Base-by-base conservation (phyloP, 2,329 filamentous ascomycete genomes). In the Proliferodiscus dingleyae region DNA sequence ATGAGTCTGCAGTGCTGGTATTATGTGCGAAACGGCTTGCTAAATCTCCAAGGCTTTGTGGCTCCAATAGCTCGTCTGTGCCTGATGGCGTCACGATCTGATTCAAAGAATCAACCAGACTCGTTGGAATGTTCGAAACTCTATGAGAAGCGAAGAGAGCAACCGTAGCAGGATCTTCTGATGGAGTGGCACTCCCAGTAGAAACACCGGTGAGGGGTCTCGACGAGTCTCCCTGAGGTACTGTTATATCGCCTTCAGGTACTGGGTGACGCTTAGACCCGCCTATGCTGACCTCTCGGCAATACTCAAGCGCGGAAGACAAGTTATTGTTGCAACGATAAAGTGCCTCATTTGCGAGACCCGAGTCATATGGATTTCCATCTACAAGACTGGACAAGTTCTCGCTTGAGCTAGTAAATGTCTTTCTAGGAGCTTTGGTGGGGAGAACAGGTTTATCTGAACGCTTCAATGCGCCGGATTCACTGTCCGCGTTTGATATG, bases 281-380 rank as follows among this genome's bases (percentile, higher is more conserved):
- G 34, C 80, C 73, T 45, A 74, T 71, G 37, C 66, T 69, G 49
- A 86, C 78, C 11, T 81, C 78, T 45, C 71, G 72, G 61, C 87
- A 93, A 63, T 97, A 97, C 45, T 93, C 86, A 26, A 73, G 71
- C 5, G 88, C 81, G 21, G 72, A 68, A 2, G 69, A 63, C 4
- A 66, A 58, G 43, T 77, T 76, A 45, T 88, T 87, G 59, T 88
- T 85, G 58, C 87, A 87, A 44, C 91, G 81, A 64, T 88, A 96
- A 0, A 93, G 69, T 23, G 87, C 89, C 66, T 97, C 91, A 24
- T 78, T 75, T 5, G 78, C 84, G 42, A 96, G 71, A 10, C 80
- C 77, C 34, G 76, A 69, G 16, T 81, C 72, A 47, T 71, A 79
- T 16, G 11, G n/a, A 24, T 41, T 41, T 1, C 73, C 74, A 44